Percentiles rank a stretch among this genome's conserved stretches.
Conservation (phyloP, 805 yeast species). For the Nakazawaea pomicola region DNA sequence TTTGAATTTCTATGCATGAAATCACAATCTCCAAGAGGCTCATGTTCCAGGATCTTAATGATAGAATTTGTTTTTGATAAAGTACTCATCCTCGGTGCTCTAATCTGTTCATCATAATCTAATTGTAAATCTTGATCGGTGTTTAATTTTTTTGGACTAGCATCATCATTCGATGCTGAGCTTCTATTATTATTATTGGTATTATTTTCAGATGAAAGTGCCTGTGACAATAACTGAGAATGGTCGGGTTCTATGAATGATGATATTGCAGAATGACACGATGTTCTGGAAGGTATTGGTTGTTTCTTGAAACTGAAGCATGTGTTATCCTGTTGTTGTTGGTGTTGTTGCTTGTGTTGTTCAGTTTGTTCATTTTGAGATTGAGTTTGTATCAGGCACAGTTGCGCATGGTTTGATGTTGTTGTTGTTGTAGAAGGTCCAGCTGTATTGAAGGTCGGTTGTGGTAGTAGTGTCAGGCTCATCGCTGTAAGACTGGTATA, state of each 20-base stretch:
- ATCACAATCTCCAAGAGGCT: conserved; percentile 15
- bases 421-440: too few species aligned
- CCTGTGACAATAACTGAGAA: background rate
- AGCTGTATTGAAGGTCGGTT: too few species aligned
- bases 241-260: conserved; percentile 11
- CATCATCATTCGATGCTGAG: background rate
- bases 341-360: conserved; percentile 1
- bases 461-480: too few species aligned
- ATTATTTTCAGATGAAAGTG: background rate
- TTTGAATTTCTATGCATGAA: conserved; percentile 8
- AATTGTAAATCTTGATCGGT: conserved; percentile 14
- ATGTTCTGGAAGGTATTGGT: conserved; percentile 10
- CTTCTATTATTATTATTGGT: too few species aligned
- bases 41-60: conserved; percentile 13
- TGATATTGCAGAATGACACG: conserved; percentile 12
- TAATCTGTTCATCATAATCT: conserved; percentile 48
- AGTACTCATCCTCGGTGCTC: conserved; percentile 49
- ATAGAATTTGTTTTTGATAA: conserved; percentile 11
- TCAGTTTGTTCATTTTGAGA: too few species aligned
- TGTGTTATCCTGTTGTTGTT: background rate
- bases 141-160: background rate
- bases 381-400: too few species aligned
- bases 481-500: too few species aligned
- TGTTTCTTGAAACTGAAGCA: conserved; percentile 13
- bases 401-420: too few species aligned